Evolutionary conservation across 2,329 filamentous ascomycete species (phyloP).

Genomic region (Alternaria sp.): DNA sequence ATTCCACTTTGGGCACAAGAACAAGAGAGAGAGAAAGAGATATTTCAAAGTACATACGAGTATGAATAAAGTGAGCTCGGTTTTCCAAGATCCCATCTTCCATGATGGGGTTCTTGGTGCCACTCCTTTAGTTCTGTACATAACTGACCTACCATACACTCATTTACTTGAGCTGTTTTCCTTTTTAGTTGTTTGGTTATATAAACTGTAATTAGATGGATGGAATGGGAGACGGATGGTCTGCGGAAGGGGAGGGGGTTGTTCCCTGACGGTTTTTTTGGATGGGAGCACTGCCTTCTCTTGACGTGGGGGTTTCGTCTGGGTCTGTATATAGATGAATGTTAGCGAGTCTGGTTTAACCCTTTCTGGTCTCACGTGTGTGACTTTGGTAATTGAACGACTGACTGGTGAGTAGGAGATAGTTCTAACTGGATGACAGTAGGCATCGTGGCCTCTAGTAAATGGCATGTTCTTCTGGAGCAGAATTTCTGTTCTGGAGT

Average conservation of each 20-base stretch:
- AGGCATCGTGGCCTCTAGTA: too few relatives aligned
- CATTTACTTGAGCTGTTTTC: slow-evolving; percentile 7
- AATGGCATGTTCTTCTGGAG: too few relatives aligned
- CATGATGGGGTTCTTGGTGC: neutral
- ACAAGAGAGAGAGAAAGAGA: neutral
- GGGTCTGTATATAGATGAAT: slow-evolving; percentile 2
- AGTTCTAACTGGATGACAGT: too few relatives aligned
- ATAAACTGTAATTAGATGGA: slow-evolving; percentile 7
- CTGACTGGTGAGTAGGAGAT: neutral
- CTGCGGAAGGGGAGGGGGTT: neutral
- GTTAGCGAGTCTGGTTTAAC: neutral
- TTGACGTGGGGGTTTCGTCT: neutral
- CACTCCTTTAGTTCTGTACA: neutral
- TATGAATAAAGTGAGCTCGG: neutral
- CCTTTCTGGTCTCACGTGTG: neutral
- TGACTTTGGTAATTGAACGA: neutral
- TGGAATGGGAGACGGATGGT: neutral
- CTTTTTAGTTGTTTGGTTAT: neutral
- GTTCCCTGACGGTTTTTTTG: neutral
- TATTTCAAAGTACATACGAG: neutral
- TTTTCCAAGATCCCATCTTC: neutral
- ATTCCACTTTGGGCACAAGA: neutral
- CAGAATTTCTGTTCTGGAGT: too few relatives aligned
- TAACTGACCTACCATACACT: slow-evolving; percentile 11
- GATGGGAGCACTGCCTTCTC: neutral